phyloP scores from a whole-genome alignment of 73 alveolate species.

The Paramecium biaurelia region DNA sequence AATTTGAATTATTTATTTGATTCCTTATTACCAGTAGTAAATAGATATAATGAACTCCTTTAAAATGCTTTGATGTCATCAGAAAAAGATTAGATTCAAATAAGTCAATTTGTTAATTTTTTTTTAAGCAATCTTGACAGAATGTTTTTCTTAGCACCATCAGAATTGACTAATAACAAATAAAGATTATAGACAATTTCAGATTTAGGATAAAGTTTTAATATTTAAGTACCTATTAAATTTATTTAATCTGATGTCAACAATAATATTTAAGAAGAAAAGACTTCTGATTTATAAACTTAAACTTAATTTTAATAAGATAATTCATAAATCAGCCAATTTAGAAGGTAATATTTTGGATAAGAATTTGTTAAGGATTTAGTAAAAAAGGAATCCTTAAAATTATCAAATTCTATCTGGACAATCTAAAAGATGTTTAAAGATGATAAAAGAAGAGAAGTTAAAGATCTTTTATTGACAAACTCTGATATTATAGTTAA shows the following conservation, averaged over 20 bases:
- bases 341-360: not conserved
- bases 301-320: not conserved
- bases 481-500: constrained; percentile 53
- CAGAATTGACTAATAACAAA: not conserved
- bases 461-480: constrained; percentile 41
- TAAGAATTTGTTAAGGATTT: not conserved
- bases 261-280: not conserved
- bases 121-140: not conserved
- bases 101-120: not conserved
- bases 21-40: constrained; percentile 26
- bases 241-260: not conserved
- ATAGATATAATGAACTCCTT: constrained; percentile 4
- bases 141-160: constrained; percentile 40
- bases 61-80: not conserved
- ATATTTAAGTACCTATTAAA: not conserved
- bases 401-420: constrained; percentile 43
- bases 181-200: constrained; percentile 2
- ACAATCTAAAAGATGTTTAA: constrained; percentile 9
- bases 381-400: not conserved
- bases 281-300: not conserved
- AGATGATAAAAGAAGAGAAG: constrained; percentile 26
- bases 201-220: constrained; percentile 1
- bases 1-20: constrained; percentile 30
- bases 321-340: not conserved
- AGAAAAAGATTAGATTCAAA: not conserved